phyloP scores from a whole-genome alignment of 441 rosid genomes.

The Adansonia grandidieri region DNA sequence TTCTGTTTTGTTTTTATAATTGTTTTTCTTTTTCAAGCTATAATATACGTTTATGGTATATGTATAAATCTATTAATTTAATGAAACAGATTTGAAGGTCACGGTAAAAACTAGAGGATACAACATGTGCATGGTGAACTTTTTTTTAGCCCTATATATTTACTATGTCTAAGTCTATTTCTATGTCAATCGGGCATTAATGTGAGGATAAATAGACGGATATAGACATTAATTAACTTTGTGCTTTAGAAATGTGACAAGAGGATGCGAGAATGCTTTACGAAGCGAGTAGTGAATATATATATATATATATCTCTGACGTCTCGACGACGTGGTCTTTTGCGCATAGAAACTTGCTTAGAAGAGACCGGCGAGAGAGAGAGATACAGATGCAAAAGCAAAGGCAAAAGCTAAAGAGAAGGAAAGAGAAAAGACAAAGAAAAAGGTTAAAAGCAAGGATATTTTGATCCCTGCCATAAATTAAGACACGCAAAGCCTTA shows the following conservation, averaged over 20 bases:
- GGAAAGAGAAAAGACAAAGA: neutral
- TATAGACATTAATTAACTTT: neutral
- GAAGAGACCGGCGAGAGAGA: neutral
- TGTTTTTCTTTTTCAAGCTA: neutral
- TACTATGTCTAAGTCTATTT: too few species aligned
- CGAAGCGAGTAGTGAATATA: neutral
- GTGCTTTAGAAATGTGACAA: neutral
- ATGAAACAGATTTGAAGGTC: neutral
- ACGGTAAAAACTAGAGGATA: neutral
- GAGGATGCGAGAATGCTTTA: slow-evolving; percentile 14
- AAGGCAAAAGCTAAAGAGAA: neutral
- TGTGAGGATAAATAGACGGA: neutral
- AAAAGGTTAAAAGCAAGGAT: slow-evolving; percentile 8
- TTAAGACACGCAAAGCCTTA: slow-evolving; percentile 40
- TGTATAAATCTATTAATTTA: neutral
- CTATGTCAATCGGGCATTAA: neutral
- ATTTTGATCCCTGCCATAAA: slow-evolving; percentile 8
- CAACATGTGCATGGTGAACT: neutral
- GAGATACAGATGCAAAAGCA: neutral
- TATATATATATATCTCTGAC: neutral
- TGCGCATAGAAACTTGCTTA: neutral
- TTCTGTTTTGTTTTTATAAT: neutral
- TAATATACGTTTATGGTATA: neutral
- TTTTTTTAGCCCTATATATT: neutral
- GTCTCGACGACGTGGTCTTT: neutral